phyloP scores from a whole-genome alignment of 139 green algal species.

The Chlorella sp. region DNA sequence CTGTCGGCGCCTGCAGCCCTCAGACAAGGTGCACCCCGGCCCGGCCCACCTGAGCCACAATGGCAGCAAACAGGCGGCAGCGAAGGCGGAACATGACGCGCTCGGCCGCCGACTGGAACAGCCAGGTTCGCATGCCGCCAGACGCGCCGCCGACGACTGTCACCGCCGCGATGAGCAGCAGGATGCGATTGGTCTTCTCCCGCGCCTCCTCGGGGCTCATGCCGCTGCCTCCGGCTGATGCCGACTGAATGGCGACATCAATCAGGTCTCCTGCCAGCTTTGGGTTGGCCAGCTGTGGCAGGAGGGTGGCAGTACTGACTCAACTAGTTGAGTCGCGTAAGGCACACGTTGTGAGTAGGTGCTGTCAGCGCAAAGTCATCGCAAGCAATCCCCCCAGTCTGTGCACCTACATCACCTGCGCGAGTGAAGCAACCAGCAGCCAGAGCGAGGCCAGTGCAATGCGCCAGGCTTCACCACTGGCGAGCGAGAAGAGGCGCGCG shows the following conservation, averaged over 20 bases:
- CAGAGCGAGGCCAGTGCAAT: slow-evolving; percentile 1
- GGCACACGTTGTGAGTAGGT: slow-evolving; percentile 5
- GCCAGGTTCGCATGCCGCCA: slow-evolving; percentile 20
- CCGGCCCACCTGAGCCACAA: no score
- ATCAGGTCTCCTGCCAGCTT: slow-evolving; percentile 55
- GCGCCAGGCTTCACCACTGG: slow-evolving; percentile 17
- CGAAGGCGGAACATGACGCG: slow-evolving; percentile 52
- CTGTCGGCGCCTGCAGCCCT: no score
- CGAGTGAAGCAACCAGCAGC: background rate
- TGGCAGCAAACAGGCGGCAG: slow-evolving; percentile 31
- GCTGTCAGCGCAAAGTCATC: background rate
- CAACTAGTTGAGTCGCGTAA: slow-evolving; percentile 16
- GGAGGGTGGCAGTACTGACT: no score
- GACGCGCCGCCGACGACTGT: slow-evolving; percentile 4
- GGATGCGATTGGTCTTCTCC: slow-evolving; percentile 25
- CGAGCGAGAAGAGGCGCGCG: slow-evolving; percentile 25
- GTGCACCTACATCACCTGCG: background rate
- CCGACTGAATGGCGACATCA: slow-evolving; percentile 49
- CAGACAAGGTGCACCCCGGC: no score
- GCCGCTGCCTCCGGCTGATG: slow-evolving; percentile 8
- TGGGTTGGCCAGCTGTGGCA: slow-evolving; percentile 45
- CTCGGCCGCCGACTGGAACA: slow-evolving; percentile 59
- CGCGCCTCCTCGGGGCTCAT: slow-evolving; percentile 8
- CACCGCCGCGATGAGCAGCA: slow-evolving; percentile 4
- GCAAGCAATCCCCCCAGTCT: background rate